Conservation (phyloP, 2,329 filamentous ascomycete genomes). For the Phyllosticta citriasiana region DNA sequence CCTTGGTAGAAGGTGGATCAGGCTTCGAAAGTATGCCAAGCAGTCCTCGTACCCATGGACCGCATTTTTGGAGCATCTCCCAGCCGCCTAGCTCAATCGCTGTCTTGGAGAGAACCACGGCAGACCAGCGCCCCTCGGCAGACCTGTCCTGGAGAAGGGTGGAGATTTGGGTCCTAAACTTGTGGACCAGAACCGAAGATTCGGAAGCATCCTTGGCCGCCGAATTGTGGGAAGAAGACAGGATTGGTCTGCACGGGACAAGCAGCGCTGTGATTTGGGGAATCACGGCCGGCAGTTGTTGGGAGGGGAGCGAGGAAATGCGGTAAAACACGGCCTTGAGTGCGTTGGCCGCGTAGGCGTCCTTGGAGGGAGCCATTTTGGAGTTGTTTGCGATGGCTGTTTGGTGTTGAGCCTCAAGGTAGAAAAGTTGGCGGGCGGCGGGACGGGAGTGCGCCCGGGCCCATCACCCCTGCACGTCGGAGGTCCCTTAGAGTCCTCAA, state of each 20-base stretch:
- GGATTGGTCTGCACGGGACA: constrained; percentile 44
- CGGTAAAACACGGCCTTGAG: constrained; percentile 48
- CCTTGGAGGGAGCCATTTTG: constrained; percentile 7
- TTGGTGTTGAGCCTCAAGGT: not conserved
- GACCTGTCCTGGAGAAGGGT: constrained; percentile 69
- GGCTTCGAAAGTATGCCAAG: constrained; percentile 70
- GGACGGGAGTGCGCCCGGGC: not conserved
- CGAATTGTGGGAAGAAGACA: constrained; percentile 51
- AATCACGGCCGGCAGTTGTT: constrained; percentile 63
- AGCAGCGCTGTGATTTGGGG: constrained; percentile 54
- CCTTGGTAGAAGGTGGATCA: constrained; percentile 65
- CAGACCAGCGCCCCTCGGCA: constrained; percentile 65
- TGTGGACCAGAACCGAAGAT: constrained; percentile 62
- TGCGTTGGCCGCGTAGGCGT: not conserved
- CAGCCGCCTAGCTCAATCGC: constrained; percentile 74
- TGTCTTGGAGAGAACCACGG: constrained; percentile 69
- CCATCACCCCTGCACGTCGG: constrained; percentile 7
- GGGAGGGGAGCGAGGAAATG: constrained; percentile 60
- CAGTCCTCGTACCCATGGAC: constrained; percentile 68
- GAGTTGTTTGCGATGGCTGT: not conserved
- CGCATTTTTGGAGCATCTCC: constrained; percentile 64
- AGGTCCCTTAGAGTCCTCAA: not conserved
- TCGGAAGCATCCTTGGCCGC: constrained; percentile 56
- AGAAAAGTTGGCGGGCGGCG: constrained; percentile 7
- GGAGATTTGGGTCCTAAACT: constrained; percentile 67